Base-by-base conservation (phyloP, 2,329 filamentous ascomycete species). In the Calonectria leucothoes region DNA sequence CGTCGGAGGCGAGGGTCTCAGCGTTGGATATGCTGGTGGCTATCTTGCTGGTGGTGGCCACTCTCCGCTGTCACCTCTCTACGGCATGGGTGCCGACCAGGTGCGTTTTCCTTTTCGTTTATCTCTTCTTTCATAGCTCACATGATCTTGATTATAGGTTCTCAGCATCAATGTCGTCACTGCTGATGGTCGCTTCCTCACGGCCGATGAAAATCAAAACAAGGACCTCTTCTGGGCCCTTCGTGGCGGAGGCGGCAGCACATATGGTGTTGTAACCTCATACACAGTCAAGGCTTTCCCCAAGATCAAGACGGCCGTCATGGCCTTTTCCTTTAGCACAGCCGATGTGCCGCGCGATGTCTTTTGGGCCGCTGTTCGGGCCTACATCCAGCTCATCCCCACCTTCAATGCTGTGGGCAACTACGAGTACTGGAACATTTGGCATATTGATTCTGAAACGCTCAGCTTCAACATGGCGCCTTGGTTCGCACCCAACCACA, bases 1-100 rank as follows among this genome's bases (percentile, higher is more conserved):
- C 7, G 87, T 92, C 17, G 89, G 88, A 33, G 90, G 90, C 12
- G 88, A 89, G 49, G 89, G 89, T 59, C 69, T 83, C 37, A 79
- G 75, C 10, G 77, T 79, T 8, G 78, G 77, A 1, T 77, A 69
- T 14, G 75, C 75, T 0, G 77, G 77, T n/a, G 77, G 77, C 3
- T 79, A 75, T 11, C 64, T 79, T 0, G 75, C 76, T 35, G 77
- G 76, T 1, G 78, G 77, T 27, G 78, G 76, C 1, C 77, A 78
- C 29, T 79, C 77, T 1, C 77, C 76, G 4, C 31, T 79, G 14
- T 79, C 76, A 0, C 48, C 75, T 11, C 49, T 66, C 1, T 79
- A 79, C 1, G 77, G 77, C 5, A 67, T 78, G 48, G 77, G 63
- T 17, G 77, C 77, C 27, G 77, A 79, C 42, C 77, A 79, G 48